These are phyloP conservation scores for Escovopsis sp. DNA, from an alignment of 2,329 filamentous ascomycete genomes.

Conservation along the genomic window DNA sequence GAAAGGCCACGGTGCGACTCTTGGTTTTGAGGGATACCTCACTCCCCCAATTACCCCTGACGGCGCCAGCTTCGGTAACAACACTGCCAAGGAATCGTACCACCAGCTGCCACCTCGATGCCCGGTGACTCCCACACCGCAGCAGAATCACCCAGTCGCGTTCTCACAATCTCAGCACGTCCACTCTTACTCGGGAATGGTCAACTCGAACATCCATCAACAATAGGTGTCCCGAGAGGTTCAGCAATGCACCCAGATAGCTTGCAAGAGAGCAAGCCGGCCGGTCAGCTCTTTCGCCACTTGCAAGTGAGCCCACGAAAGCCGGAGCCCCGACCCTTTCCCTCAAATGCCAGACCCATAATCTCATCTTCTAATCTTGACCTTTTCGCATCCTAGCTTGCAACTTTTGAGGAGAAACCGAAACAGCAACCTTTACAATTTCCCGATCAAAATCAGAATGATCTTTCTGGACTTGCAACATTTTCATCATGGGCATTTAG, in stretches of 20 bases:
- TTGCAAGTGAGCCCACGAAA: background rate
- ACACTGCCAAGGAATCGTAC: slow-evolving; percentile 32
- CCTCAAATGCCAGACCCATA: background rate
- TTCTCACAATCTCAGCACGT: slow-evolving; percentile 15
- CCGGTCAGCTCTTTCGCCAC: slow-evolving; percentile 1
- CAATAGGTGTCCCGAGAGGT: slow-evolving; percentile 18
- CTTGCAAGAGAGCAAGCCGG: background rate
- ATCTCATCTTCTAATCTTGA: slow-evolving; percentile 6
- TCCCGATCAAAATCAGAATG: slow-evolving; percentile 18
- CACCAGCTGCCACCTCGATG: slow-evolving; percentile 37
- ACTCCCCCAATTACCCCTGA: slow-evolving; percentile 80
- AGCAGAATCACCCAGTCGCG: slow-evolving; percentile 23
- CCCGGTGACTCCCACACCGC: slow-evolving; percentile 48
- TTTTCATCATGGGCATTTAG: slow-evolving; percentile 30
- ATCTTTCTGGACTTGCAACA: slow-evolving; percentile 17
- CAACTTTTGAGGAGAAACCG: background rate
- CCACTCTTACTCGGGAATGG: slow-evolving; percentile 23
- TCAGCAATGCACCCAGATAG: slow-evolving; percentile 2
- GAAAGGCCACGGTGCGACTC: slow-evolving; percentile 52
- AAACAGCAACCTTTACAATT: slow-evolving; percentile 5
- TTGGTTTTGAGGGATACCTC: slow-evolving; percentile 59
- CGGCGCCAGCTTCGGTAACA: slow-evolving; percentile 37
- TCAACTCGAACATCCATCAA: slow-evolving; percentile 28
- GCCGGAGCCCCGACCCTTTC: background rate
- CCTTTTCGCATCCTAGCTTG: slow-evolving; percentile 2